A percentile compares a stretch with the other conserved stretches of the same genome.
phyloP scores from a whole-genome alignment of 257 asterid species.

The Vinca minor region DNA sequence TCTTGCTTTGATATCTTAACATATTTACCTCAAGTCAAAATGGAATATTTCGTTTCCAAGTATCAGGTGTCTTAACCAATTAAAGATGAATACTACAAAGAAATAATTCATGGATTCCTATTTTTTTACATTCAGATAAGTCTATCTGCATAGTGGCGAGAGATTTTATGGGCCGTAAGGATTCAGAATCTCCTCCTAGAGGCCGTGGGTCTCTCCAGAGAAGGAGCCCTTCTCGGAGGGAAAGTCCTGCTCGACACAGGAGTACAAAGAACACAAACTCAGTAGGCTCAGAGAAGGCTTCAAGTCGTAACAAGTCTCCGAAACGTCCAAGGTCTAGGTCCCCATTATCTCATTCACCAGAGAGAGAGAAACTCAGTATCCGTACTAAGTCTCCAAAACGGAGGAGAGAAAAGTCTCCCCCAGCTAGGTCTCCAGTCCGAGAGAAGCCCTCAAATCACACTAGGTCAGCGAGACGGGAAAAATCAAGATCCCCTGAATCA shows the following conservation, averaged over 20 bases:
- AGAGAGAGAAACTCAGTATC: constrained; percentile 35
- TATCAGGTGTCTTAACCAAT: not conserved
- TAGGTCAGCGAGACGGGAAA: constrained; percentile 36
- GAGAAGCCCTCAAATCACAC: constrained; percentile 37
- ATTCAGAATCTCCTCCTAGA: constrained; percentile 56
- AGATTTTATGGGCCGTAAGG: constrained; percentile 45
- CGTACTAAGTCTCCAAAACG: constrained; percentile 40
- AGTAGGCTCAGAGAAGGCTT: constrained; percentile 35
- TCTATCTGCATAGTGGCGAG: not conserved
- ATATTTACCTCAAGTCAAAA: not conserved
- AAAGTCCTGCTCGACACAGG: constrained; percentile 44
- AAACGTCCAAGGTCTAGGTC: constrained; percentile 41
- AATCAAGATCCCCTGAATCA: constrained; percentile 38
- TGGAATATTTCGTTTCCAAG: not conserved
- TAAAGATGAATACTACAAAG: not conserved
- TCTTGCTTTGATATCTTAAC: not conserved
- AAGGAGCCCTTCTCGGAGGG: constrained; percentile 49
- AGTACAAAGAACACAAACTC: constrained; percentile 38
- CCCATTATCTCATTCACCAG: constrained; percentile 42
- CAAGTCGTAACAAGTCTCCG: constrained; percentile 40
- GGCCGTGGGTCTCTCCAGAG: constrained; percentile 47
- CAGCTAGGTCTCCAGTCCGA: constrained; percentile 27
- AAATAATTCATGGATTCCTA: not conserved
- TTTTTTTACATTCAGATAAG: not conserved
- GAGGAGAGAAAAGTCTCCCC: constrained; percentile 43